Evolutionary conservation across 179 eudicot species (phyloP), one percentile per base, ranked within the genome.

Genomic region (Spergularia azorica): DNA sequence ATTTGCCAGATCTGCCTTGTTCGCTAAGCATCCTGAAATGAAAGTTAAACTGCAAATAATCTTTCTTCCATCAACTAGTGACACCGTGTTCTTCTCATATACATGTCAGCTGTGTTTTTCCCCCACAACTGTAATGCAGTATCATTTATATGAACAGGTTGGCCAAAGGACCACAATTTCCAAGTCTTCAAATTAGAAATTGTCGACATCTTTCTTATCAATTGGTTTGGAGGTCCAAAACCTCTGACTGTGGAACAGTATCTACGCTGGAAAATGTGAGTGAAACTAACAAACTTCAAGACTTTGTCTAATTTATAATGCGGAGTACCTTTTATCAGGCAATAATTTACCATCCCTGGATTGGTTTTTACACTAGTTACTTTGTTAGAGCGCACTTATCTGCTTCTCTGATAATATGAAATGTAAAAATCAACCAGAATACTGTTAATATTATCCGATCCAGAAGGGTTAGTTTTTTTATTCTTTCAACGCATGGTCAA

Each of bases 141-240:
- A 64, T 58, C 80, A 69, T 61, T 32, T 72, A 72, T 43, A 80
- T 83, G 74, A 14, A 71, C 84, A 90, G 97, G 70, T 77, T 94
- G 97, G 96, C 98, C 97, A 1, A 75, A 87, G 85, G 65, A 76
- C 83, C 98, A 94, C 85, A 67, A 91, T 71, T 94, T 92, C 85
- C 88, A 86, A 88, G 67, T 94, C 58, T 94, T 79, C 83, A 92
- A 88, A 78, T 74, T 94, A 67, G 90, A 87, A 59, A 90, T 89
- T 4, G 86, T 82, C 32, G 81, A 92, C 66, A 89, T 94, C 46
- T 94, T 92, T 75, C 50, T 94, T 87, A 91, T 94, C 10, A 92
- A 94, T 77, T 90, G 90, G 92, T 94, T 81, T 80, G 98, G 98
- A 70, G 97, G 98, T 71, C 92, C 88, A 68, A 92, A 89, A 77